Evolutionary conservation across 495 filamentous ascomycete species (phyloP).

Genomic region (Daldinia childiae): DNA sequence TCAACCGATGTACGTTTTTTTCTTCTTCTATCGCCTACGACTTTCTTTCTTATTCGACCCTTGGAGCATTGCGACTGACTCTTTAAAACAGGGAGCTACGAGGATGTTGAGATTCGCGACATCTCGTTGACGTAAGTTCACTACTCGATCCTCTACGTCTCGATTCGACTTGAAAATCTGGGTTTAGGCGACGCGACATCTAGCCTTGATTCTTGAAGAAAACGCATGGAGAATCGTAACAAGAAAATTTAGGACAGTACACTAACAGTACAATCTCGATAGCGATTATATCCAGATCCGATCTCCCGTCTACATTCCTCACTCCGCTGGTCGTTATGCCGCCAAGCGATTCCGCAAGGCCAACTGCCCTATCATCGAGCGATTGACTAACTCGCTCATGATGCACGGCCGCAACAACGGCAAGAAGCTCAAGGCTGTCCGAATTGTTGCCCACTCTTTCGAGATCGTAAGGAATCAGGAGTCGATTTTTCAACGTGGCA

Average conservation of each 20-base stretch:
- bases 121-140: slow-evolving; percentile 97
- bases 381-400: slow-evolving; percentile 99
- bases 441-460: slow-evolving; percentile 98
- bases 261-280: slow-evolving; percentile 59
- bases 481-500: neutral
- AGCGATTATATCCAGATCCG: slow-evolving; percentile 99
- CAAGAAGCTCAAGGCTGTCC: slow-evolving; percentile 99
- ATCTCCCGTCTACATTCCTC: slow-evolving; percentile 95
- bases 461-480: slow-evolving; percentile 80
- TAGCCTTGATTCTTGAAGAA: slow-evolving; percentile 22
- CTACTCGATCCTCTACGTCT: slow-evolving; percentile 20
- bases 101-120: slow-evolving; percentile 99
- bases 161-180: slow-evolving; percentile 17
- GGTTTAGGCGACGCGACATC: slow-evolving; percentile 7
- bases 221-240: slow-evolving; percentile 1
- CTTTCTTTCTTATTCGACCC: slow-evolving; percentile 6
- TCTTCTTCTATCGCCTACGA: neutral
- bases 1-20: slow-evolving; percentile 67
- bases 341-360: slow-evolving; percentile 99
- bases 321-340: slow-evolving; percentile 98
- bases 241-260: slow-evolving; percentile 10
- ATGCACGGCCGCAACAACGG: slow-evolving; percentile 99
- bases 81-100: slow-evolving; percentile 74
- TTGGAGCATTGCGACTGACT: slow-evolving; percentile 43
- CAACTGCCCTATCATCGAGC: slow-evolving; percentile 99